Evolutionary conservation across 1,139 yeast species (phyloP), one percentile per base, ranked within the genome.

Genomic region (Sugiyamaella paludigena): DNA sequence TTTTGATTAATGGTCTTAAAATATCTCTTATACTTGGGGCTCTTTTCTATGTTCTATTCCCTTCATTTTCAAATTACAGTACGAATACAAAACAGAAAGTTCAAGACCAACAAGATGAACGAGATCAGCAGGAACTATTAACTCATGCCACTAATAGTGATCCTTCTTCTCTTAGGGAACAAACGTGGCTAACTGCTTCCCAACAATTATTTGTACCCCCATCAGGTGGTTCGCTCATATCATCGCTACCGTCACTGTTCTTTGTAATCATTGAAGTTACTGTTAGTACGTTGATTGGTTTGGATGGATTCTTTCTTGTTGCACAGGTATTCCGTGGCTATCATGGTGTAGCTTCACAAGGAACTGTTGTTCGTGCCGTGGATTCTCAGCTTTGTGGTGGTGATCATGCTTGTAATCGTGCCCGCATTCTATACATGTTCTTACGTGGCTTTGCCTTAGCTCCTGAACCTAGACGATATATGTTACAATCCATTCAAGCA

Each of bases 331-430:
- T 38, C 40, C 43, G 39, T 24, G 31, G 45, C 12, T 13, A 29
- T 19, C 15, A 10, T 10, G 16, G 33, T 7, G 46, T 29, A 8
- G 44, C 47, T 8, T 36, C 52, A 12, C 42, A 50, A n/a, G 47
- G 48, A 39, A 46, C 54, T 15, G 39, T 60, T 8, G 43, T 58
- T 9, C 57, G 66, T 12, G 71, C 72, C 5, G 60, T 65, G 40
- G 72, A 69, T 48, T 63, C 70, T n/a, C 73, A 69, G 55, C 64
- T 69, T 7, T 59, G 67, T 43, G 73, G 73, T 24, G 73, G 73
- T 11, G 71, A 68, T 44, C 46, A 50, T n/a, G 53, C 55, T 11
- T 51, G 60, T 50, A 55, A 58, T 33, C 49, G 53, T 16, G 45
- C 49, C n/a, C 53, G 68, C 19, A 53, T 69, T 26, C 42, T 64